Evolutionary conservation across 805 yeast species (phyloP).

Genomic region (Spathaspora passalidarum): DNA sequence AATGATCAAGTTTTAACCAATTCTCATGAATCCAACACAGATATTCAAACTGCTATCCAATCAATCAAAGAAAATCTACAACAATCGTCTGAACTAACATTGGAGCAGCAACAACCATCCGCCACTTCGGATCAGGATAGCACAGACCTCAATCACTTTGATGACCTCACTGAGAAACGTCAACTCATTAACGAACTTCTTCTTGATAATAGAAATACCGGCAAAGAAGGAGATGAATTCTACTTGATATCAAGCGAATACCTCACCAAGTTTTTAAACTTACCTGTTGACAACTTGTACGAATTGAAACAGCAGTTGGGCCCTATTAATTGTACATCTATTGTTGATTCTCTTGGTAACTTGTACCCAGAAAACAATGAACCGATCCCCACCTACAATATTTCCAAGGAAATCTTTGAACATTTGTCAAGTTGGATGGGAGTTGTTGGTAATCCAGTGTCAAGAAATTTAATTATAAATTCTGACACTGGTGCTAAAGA

Average conservation of each 20-base stretch:
- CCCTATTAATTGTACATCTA: constrained; percentile 42
- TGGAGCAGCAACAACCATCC: not conserved
- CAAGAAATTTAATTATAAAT: constrained; percentile 26
- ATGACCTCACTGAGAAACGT: constrained; percentile 13
- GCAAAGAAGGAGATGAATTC: constrained; percentile 47
- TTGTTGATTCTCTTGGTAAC: constrained; percentile 46
- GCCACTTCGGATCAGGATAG: not conserved
- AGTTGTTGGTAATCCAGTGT: constrained; percentile 32
- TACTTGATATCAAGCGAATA: constrained; percentile 49
- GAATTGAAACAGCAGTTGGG: constrained; percentile 35
- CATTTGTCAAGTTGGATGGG: constrained; percentile 56
- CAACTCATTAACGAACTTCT: constrained; percentile 18
- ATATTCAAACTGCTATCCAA: not conserved
- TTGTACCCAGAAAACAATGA: constrained; percentile 27
- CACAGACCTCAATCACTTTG: not conserved
- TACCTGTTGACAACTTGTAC: constrained; percentile 23
- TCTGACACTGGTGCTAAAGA: constrained; percentile 22
- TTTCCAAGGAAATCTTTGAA: constrained; percentile 45
- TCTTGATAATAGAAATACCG: constrained; percentile 8
- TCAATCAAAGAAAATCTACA: not conserved
- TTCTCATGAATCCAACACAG: not conserved
- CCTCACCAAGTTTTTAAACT: constrained; percentile 37
- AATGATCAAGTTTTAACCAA: too few relatives aligned
- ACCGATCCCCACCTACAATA: constrained; percentile 15
- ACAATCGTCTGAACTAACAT: not conserved